Percentiles rank a stretch among this genome's conserved stretches.
Evolutionary conservation across 2,329 filamentous ascomycete genomes (phyloP).

Genomic region (Exophiala aquamarina): DNA sequence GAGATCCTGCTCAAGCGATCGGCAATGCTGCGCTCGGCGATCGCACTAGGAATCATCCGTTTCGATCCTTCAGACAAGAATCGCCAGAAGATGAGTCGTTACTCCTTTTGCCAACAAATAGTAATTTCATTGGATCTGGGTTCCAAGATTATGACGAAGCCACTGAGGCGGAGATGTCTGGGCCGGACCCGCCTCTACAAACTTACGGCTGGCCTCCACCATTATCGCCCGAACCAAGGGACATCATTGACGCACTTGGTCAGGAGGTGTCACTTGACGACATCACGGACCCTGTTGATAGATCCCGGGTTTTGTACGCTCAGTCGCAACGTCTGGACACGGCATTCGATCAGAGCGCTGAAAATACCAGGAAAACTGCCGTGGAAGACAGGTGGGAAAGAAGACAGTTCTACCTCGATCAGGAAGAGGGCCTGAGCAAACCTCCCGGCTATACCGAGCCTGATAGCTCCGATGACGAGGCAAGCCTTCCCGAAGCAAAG

Average conservation of each 20-base stretch:
- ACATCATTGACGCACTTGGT: constrained; percentile 44
- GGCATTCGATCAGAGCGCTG: constrained; percentile 36
- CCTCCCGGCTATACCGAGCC: constrained; percentile 60
- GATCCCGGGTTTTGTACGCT: constrained; percentile 40
- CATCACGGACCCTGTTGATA: constrained; percentile 43
- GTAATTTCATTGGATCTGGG: constrained; percentile 14
- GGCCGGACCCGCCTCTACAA: constrained; percentile 21
- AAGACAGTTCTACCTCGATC: constrained; percentile 78
- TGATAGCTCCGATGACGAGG: constrained; percentile 38
- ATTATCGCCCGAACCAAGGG: constrained; percentile 28
- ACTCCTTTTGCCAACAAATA: constrained; percentile 13
- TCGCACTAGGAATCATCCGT: constrained; percentile 16
- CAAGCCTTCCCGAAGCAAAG: constrained; percentile 10
- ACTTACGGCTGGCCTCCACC: constrained; percentile 21
- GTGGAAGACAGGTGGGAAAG: constrained; percentile 73
- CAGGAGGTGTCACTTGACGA: constrained; percentile 42
- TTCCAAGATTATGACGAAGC: constrained; percentile 17
- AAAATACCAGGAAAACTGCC: constrained; percentile 39
- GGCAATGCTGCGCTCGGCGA: constrained; percentile 39
- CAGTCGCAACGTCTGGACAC: constrained; percentile 40
- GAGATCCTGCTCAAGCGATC: constrained; percentile 62
- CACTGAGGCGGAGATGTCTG: constrained; percentile 17
- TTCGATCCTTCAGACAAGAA: constrained; percentile 19
- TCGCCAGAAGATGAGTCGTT: constrained; percentile 21
- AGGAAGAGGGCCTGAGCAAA: constrained; percentile 72